Conservation (phyloP, 1,139 yeast genomes). For the Saccharomyces hybrid region DNA sequence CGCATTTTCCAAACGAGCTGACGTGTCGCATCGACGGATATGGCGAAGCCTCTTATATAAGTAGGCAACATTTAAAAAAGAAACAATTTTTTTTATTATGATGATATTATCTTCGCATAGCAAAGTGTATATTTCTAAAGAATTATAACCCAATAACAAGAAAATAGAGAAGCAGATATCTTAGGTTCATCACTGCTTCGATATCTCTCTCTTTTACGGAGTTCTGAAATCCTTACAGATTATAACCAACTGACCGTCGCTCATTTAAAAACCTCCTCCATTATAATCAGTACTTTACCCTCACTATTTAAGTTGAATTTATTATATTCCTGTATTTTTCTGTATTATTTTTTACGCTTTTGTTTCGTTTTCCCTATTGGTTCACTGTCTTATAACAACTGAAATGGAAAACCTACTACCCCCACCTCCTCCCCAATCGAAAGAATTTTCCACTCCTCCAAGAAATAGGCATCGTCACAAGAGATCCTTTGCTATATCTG, state of each 20-base stretch:
- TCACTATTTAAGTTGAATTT: not conserved
- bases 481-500: constrained; percentile 66
- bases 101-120: not conserved
- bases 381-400: not conserved
- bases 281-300: not conserved
- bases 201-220: not conserved
- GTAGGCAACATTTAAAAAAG: not conserved
- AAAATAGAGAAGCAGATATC: not conserved
- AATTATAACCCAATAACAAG: not conserved
- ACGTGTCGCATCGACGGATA: constrained; percentile 1
- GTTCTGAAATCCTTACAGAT: not conserved
- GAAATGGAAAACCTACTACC: not conserved
- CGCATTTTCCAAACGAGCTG: not conserved
- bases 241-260: not conserved
- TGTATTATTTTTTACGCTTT: not conserved
- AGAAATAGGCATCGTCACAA: constrained; percentile 55
- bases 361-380: not conserved
- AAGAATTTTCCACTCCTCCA: constrained; percentile 8
- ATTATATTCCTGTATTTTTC: not conserved
- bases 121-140: not conserved
- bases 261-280: not conserved
- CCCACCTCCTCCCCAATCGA: not conserved
- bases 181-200: not conserved
- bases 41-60: not conserved
- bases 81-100: not conserved